Percentiles rank a stretch among this genome's conserved stretches.
phyloP scores from a whole-genome alignment of 2,329 filamentous ascomycete species.

The Trichocomaceae sp. region DNA sequence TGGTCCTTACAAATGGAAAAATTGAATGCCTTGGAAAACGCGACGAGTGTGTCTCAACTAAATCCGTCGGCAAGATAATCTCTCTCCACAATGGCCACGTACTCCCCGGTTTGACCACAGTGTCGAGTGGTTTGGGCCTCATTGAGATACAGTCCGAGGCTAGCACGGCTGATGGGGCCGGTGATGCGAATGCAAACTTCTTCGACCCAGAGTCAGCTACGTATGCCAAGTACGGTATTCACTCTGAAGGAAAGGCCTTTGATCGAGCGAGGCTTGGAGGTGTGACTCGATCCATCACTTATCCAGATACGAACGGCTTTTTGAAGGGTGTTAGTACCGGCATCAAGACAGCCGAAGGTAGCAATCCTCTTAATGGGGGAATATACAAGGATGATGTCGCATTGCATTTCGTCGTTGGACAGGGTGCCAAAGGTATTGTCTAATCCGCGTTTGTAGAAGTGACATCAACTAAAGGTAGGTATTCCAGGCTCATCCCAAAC shows the following conservation, averaged over 20 bases:
- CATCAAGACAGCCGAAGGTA: conserved; percentile 48
- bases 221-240: conserved; percentile 42
- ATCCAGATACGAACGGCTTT: conserved; percentile 45
- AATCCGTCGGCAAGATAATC: conserved; percentile 35
- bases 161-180: conserved; percentile 42
- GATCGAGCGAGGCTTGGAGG: conserved; percentile 49
- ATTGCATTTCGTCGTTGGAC: conserved; percentile 46
- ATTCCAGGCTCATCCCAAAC: conserved; percentile 16
- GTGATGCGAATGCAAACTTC: conserved; percentile 52
- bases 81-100: conserved; percentile 54
- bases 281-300: conserved; percentile 53
- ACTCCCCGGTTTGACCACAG: conserved; percentile 54
- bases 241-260: conserved; percentile 50
- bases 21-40: conserved; percentile 55
- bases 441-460: background rate
- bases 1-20: conserved; percentile 48
- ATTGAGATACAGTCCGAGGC: conserved; percentile 56
- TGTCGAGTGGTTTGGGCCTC: conserved; percentile 56
- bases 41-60: conserved; percentile 37
- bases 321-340: conserved; percentile 55
- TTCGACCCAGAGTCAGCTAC: conserved; percentile 15
- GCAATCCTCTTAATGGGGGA: conserved; percentile 43
- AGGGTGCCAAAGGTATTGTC: conserved; percentile 24
- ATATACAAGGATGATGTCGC: conserved; percentile 50
- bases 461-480: background rate